Conservation (phyloP, 495 filamentous ascomycete species). For the Trichodelitschia bisporula region DNA sequence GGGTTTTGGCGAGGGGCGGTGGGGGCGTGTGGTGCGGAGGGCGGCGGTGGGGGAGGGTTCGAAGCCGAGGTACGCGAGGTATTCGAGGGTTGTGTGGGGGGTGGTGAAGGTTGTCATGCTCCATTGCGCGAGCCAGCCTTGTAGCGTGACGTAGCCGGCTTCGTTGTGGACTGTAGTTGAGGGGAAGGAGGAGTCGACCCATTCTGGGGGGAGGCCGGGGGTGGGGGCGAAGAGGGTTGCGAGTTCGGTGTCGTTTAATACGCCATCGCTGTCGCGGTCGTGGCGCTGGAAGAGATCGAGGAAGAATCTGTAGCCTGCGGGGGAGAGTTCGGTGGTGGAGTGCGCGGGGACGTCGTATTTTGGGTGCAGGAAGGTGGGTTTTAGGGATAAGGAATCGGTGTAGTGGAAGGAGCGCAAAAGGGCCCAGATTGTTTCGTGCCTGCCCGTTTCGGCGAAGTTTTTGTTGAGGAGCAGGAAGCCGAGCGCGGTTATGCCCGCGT, state of each 20-base stretch:
- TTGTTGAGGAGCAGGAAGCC: conserved; percentile 84
- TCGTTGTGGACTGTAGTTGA: conserved; percentile 88
- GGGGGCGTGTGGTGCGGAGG: conserved; percentile 73
- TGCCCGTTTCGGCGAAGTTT: conserved; percentile 85
- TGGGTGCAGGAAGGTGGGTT: conserved; percentile 76
- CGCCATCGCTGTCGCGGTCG: conserved; percentile 94
- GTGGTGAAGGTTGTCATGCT: conserved; percentile 97
- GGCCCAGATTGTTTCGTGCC: conserved; percentile 97
- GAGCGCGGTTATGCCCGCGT: conserved; percentile 49
- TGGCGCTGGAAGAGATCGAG: conserved; percentile 87
- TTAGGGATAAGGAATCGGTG: conserved; percentile 73
- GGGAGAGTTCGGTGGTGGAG: conserved; percentile 80
- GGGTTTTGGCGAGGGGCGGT: conserved; percentile 44
- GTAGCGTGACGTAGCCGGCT: conserved; percentile 80
- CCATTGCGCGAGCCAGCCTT: conserved; percentile 97
- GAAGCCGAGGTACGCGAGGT: conserved; percentile 88
- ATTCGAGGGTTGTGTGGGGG: conserved; percentile 81
- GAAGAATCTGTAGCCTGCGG: conserved; percentile 88
- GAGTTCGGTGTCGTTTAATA: conserved; percentile 64
- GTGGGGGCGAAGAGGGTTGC: conserved; percentile 77
- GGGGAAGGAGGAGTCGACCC: conserved; percentile 70
- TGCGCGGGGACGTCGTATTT: conserved; percentile 82
- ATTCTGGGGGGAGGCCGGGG: conserved; percentile 63
- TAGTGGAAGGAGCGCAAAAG: conserved; percentile 93
- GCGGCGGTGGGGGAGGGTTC: conserved; percentile 57